Percentiles rank a stretch among this genome's conserved stretches.
phyloP scores from a whole-genome alignment of 305 asterid species.

The Petunia hybrid region DNA sequence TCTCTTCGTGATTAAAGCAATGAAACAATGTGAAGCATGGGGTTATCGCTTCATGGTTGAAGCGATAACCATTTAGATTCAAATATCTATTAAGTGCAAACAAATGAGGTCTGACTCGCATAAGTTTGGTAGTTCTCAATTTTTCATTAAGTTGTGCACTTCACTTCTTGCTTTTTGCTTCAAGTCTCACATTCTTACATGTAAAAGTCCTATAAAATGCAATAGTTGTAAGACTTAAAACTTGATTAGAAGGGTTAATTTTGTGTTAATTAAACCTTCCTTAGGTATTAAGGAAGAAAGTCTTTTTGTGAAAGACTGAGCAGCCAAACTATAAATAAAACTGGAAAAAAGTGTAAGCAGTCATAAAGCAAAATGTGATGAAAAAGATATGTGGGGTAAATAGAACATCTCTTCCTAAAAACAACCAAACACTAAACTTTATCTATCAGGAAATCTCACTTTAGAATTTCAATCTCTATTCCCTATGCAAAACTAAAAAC shows the following conservation, averaged over 20 bases:
- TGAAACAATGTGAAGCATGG: background rate
- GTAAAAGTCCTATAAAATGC: conserved; percentile 27
- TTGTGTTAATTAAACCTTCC: conserved; percentile 51
- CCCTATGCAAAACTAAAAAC: conserved; percentile 58
- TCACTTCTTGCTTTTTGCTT: background rate
- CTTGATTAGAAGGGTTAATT: conserved; percentile 23
- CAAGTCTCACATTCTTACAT: conserved; percentile 28
- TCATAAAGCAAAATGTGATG: conserved; percentile 57
- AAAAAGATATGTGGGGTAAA: conserved; percentile 41
- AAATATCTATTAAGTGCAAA: no score
- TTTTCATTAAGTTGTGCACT: background rate
- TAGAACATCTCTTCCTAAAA: conserved; percentile 51
- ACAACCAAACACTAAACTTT: conserved; percentile 62
- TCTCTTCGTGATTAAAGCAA: background rate
- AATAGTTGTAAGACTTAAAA: background rate
- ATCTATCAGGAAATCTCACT: conserved; percentile 60
- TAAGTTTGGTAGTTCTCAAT: background rate
- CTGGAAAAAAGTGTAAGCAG: conserved; percentile 42
- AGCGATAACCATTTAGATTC: background rate
- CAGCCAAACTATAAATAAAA: conserved; percentile 56
- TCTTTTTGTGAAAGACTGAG: conserved; percentile 32
- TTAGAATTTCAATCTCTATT: conserved; percentile 72
- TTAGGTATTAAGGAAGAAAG: conserved; percentile 60
- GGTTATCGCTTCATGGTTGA: background rate
- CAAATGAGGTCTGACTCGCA: background rate